phyloP scores from a whole-genome alignment of 257 asterid genomes.

The Scutellaria minor region DNA sequence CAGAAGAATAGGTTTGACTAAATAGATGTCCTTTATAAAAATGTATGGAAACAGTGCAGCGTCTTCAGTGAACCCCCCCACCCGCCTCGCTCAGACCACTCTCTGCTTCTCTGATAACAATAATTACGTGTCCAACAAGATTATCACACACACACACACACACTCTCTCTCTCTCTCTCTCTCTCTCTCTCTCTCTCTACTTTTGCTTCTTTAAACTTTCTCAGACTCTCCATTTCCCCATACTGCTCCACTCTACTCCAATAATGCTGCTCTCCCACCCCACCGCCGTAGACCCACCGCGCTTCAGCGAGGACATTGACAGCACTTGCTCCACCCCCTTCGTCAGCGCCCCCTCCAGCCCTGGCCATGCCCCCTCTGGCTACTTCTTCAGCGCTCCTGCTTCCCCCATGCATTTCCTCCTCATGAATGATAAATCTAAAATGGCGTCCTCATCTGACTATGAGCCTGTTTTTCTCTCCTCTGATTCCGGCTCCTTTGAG shows the following conservation, averaged over 20 bases:
- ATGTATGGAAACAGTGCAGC: not conserved
- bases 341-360: constrained; percentile 63
- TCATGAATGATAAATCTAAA: constrained; percentile 27
- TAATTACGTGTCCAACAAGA: constrained; percentile 46
- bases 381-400: constrained; percentile 71
- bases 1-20: too few relatives aligned
- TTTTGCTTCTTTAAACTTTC: not conserved
- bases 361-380: constrained; percentile 53
- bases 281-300: constrained; percentile 41
- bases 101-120: constrained; percentile 47
- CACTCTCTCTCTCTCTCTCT: constrained; percentile 10
- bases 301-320: constrained; percentile 52
- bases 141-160: not conserved
- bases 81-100: constrained; percentile 36
- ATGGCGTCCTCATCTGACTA: constrained; percentile 6
- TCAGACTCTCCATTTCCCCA: constrained; percentile 36
- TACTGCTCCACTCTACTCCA: constrained; percentile 24
- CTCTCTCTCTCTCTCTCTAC: not conserved
- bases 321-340: constrained; percentile 60
- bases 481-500: constrained; percentile 61
- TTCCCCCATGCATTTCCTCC: constrained; percentile 59
- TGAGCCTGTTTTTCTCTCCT: constrained; percentile 49
- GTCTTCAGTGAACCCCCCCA: not conserved
- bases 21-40: too few relatives aligned
- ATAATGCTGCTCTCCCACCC: constrained; percentile 35